Percentiles rank a stretch among this genome's conserved stretches.
Evolutionary conservation across 306 rosid genomes (phyloP).

Genomic region (Inga leiocalycina): DNA sequence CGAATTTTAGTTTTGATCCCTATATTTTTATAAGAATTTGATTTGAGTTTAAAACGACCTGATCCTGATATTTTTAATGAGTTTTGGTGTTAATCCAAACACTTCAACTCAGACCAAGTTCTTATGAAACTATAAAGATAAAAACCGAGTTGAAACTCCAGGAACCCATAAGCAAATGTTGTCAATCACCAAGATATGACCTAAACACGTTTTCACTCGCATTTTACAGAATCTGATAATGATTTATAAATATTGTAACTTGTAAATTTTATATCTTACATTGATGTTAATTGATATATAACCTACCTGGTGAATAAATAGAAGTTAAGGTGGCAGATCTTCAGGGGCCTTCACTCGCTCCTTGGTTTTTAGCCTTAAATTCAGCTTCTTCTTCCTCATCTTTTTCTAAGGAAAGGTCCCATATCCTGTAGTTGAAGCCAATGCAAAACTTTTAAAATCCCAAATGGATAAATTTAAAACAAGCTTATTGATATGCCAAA

Average conservation of each 20-base stretch:
- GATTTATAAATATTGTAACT: neutral
- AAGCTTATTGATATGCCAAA: no score
- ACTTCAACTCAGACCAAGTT: no score
- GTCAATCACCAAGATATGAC: neutral
- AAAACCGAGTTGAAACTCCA: no score
- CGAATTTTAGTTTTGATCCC: no score
- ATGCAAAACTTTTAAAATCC: neutral
- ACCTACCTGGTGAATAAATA: conserved; percentile 87
- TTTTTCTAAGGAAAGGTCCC: conserved; percentile 94
- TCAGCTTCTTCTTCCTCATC: conserved; percentile 97
- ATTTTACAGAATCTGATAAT: neutral
- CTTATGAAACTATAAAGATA: no score
- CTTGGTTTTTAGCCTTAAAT: conserved; percentile 73
- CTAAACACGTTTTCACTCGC: neutral
- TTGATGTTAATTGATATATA: neutral
- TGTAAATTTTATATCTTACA: neutral
- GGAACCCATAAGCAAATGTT: neutral
- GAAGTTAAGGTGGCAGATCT: conserved; percentile 96
- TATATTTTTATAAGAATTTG: no score
- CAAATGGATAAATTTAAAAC: no score
- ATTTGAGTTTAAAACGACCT: no score
- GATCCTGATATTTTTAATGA: no score
- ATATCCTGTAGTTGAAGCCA: conserved; percentile 59
- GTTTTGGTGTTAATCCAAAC: no score
- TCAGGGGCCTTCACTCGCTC: conserved; percentile 83